These are phyloP conservation scores for Nitzschia sp. DNA, from an alignment of 108 stramenopile species.

Conservation along the genomic window DNA sequence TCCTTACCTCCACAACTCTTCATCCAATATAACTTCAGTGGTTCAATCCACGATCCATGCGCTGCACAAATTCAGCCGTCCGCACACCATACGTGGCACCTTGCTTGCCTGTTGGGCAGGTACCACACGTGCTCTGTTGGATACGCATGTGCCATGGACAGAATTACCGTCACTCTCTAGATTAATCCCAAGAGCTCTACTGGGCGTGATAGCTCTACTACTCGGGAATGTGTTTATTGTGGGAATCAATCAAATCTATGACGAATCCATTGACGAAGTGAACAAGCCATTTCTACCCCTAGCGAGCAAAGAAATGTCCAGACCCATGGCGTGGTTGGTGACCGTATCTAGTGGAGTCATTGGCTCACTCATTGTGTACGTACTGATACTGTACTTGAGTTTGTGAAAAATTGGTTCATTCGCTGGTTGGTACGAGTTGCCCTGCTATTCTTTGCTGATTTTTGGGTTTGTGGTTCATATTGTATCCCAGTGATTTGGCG, in stretches of 20 bases:
- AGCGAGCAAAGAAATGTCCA: conserved; percentile 88
- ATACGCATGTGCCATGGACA: conserved; percentile 37
- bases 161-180: conserved; percentile 37
- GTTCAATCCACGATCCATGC: conserved; percentile 64
- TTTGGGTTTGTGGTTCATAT: not conserved
- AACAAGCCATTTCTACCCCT: conserved; percentile 95
- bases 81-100: conserved; percentile 96
- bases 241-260: conserved; percentile 95
- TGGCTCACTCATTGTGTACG: conserved; percentile 77
- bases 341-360: conserved; percentile 60
- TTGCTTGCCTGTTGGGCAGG: conserved; percentile 92
- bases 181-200: conserved; percentile 79
- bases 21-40: too few relatives aligned
- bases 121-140: conserved; percentile 85
- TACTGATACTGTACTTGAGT: not conserved
- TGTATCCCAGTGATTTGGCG: not conserved
- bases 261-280: conserved; percentile 95
- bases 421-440: too few relatives aligned
- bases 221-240: conserved; percentile 96
- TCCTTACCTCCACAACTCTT: too few relatives aligned
- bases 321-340: conserved; percentile 74
- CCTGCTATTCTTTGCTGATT: too few relatives aligned
- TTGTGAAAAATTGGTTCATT: not conserved
- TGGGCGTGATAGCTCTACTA: conserved; percentile 90
- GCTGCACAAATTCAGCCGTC: conserved; percentile 94